Conservation (phyloP, 495 filamentous ascomycete species). For the Penicillium herquei region DNA sequence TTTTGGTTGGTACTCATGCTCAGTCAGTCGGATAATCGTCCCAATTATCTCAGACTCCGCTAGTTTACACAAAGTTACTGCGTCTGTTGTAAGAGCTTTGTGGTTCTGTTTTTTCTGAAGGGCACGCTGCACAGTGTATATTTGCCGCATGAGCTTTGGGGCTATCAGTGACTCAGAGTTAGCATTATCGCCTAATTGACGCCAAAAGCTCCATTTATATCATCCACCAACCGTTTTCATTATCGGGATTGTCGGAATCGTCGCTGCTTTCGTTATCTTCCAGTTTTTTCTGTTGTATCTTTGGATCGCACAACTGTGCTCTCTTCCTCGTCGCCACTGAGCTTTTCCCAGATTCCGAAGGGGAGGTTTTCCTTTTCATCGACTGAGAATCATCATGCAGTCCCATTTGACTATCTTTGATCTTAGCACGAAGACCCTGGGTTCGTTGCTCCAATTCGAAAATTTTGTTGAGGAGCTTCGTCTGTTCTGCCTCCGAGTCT, state of each 20-base stretch:
- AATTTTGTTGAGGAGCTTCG: constrained; percentile 40
- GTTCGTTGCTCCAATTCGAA: constrained; percentile 42
- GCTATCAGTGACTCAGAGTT: constrained; percentile 2
- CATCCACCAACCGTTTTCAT: neutral
- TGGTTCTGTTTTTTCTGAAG: constrained; percentile 28
- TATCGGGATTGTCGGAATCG: neutral
- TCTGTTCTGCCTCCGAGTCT: constrained; percentile 44
- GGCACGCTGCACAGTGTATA: constrained; percentile 32
- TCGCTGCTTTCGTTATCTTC: neutral
- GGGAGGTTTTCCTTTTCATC: constrained; percentile 27
- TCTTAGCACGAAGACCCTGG: constrained; percentile 22
- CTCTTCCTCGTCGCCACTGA: neutral
- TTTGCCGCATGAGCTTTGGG: constrained; percentile 31
- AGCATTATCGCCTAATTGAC: no score
- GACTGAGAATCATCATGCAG: constrained; percentile 4
- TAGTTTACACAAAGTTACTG: constrained; percentile 28
- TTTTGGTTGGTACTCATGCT: neutral
- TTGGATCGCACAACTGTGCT: neutral
- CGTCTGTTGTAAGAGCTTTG: constrained; percentile 19
- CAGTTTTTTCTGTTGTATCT: neutral
- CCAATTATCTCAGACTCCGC: constrained; percentile 19
- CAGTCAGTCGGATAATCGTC: constrained; percentile 6
- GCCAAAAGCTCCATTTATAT: no score
- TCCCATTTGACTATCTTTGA: constrained; percentile 7
- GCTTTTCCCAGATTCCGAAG: neutral